These are phyloP conservation scores for Botrytis sinoallii DNA, from an alignment of 2,329 filamentous ascomycete genomes.

Conservation along the genomic window DNA sequence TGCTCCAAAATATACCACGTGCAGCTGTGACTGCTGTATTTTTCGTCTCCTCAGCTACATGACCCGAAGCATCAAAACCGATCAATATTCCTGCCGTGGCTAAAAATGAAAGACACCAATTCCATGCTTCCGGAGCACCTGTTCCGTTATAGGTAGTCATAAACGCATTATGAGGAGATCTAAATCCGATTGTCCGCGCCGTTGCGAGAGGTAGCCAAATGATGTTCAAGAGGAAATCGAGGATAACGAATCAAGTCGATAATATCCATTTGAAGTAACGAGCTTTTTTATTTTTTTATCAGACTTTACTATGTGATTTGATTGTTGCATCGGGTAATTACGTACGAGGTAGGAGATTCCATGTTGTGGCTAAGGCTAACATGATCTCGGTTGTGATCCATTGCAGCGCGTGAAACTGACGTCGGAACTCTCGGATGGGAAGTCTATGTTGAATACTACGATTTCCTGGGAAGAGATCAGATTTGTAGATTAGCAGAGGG, in stretches of 20 bases:
- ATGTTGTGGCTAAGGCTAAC: slow-evolving; percentile 18
- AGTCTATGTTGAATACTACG: slow-evolving; percentile 22
- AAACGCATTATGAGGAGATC: slow-evolving; percentile 20
- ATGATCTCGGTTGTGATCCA: slow-evolving; percentile 22
- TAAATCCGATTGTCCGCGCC: slow-evolving; percentile 21
- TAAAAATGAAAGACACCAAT: slow-evolving; percentile 23
- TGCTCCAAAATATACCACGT: slow-evolving; percentile 24
- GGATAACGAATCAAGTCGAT: slow-evolving; percentile 19
- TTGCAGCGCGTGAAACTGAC: slow-evolving; percentile 22
- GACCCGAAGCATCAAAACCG: slow-evolving; percentile 23
- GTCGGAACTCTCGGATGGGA: slow-evolving; percentile 17
- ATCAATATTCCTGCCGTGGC: slow-evolving; percentile 23
- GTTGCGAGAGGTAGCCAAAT: slow-evolving; percentile 23
- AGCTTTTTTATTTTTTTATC: not conserved
- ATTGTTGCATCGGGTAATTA: not conserved
- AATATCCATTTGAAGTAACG: slow-evolving; percentile 22
- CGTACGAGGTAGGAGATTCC: slow-evolving; percentile 23
- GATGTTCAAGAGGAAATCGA: slow-evolving; percentile 23
- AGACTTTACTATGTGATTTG: not conserved
- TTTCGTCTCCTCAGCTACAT: slow-evolving; percentile 23
- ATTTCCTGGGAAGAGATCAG: slow-evolving; percentile 16
- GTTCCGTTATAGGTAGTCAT: slow-evolving; percentile 24
- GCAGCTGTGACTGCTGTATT: slow-evolving; percentile 21
- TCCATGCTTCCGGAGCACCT: slow-evolving; percentile 16
- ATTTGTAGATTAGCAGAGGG: not conserved